These are phyloP conservation scores for Colletotrichum falcatum DNA, from an alignment of 2,329 filamentous ascomycete genomes.

Conservation along the genomic window DNA sequence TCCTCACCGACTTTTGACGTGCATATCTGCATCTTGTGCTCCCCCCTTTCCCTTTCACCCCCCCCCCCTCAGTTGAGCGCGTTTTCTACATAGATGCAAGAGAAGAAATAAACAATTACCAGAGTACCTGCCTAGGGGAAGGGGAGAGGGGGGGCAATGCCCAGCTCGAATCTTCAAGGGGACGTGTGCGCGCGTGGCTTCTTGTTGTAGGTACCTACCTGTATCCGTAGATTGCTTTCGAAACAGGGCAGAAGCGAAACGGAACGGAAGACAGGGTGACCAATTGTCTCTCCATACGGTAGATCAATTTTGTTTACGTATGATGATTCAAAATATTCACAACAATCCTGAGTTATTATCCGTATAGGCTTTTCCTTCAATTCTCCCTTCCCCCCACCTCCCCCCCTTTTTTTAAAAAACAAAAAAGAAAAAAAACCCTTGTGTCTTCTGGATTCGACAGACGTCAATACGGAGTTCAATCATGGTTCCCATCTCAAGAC, in stretches of 20 bases:
- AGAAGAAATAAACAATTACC: neutral
- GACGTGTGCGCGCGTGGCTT: neutral
- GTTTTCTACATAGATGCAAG: constrained; percentile 11
- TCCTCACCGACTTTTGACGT: constrained; percentile 40
- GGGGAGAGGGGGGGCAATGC: neutral
- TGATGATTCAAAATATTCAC: constrained; percentile 3
- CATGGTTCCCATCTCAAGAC: constrained; percentile 18
- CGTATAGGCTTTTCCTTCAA: too few species aligned
- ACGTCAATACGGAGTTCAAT: constrained; percentile 34
- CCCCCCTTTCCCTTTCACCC: neutral
- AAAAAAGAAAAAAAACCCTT: neutral
- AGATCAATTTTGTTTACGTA: neutral
- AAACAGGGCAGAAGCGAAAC: neutral
- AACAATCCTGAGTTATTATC: neutral
- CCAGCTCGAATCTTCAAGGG: constrained; percentile 5
- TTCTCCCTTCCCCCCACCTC: too few species aligned
- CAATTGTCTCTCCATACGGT: neutral
- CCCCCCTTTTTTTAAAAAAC: too few species aligned
- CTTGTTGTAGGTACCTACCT: too few species aligned
- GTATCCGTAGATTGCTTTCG: neutral
- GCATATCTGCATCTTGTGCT: constrained; percentile 18
- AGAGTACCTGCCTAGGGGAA: neutral
- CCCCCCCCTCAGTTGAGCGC: neutral
- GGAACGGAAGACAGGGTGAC: constrained; percentile 8
- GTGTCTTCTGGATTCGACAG: constrained; percentile 12